Evolutionary conservation across 2,329 filamentous ascomycete genomes (phyloP).

Genomic region (Hypoxylon sp.): DNA sequence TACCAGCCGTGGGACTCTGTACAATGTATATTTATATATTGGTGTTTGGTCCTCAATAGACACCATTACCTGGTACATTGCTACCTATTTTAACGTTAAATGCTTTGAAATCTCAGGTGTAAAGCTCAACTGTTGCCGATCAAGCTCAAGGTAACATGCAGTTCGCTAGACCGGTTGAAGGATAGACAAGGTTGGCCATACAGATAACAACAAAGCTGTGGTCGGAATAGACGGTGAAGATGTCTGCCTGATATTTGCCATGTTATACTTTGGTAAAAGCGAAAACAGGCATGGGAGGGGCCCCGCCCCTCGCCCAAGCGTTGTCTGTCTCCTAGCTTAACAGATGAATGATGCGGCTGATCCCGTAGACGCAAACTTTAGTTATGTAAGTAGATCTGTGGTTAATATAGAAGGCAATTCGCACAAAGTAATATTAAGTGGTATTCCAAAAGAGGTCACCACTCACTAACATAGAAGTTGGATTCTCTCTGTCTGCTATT

Average conservation of each 20-base stretch:
- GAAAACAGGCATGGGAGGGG: not conserved
- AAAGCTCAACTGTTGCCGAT: not conserved
- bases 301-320: conserved; percentile 3
- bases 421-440: not conserved
- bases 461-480: not conserved
- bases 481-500: not conserved
- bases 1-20: conserved; percentile 30
- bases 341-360: not conserved
- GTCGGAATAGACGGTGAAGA: conserved; percentile 1
- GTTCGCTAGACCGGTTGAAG: not conserved
- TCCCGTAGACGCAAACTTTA: not conserved
- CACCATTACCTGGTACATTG: not conserved
- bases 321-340: not conserved
- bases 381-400: not conserved
- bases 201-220: not conserved
- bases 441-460: not conserved
- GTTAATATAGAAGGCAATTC: not conserved
- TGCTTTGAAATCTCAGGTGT: not conserved
- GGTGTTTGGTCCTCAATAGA: no score
- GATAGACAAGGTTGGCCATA: not conserved
- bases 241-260: conserved; percentile 11
- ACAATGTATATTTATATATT: conserved; percentile 27
- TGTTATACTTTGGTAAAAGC: conserved; percentile 5
- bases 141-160: not conserved
- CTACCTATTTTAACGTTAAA: not conserved